Evolutionary conservation across 2,329 filamentous ascomycete species (phyloP).

Genomic region (Ascosphaera aggregata): DNA sequence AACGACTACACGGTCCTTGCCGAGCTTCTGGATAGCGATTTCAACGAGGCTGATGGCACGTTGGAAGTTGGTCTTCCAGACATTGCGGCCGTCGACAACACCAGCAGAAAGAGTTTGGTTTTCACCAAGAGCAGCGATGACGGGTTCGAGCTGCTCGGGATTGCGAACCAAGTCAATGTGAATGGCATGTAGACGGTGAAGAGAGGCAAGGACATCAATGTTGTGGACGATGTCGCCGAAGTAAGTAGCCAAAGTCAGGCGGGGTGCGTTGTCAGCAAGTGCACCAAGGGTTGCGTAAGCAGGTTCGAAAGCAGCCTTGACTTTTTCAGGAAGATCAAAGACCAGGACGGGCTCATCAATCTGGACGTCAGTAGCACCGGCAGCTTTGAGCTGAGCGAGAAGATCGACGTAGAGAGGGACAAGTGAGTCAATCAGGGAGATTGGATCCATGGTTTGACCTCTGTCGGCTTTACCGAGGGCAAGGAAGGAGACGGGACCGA

Average conservation of each 20-base stretch:
- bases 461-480: slow-evolving; percentile 96
- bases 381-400: slow-evolving; percentile 77
- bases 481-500: slow-evolving; percentile 95
- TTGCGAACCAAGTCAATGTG: slow-evolving; percentile 95
- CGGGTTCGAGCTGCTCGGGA: slow-evolving; percentile 85
- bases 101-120: slow-evolving; percentile 82
- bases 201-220: slow-evolving; percentile 62
- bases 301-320: slow-evolving; percentile 95
- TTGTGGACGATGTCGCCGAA: slow-evolving; percentile 99
- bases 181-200: slow-evolving; percentile 52
- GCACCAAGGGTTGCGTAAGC: slow-evolving; percentile 64
- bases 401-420: slow-evolving; percentile 89
- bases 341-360: slow-evolving; percentile 97
- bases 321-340: slow-evolving; percentile 71
- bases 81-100: slow-evolving; percentile 97
- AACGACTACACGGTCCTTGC: slow-evolving; percentile 92
- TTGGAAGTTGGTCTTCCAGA: slow-evolving; percentile 99
- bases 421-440: slow-evolving; percentile 80
- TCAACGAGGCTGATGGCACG: slow-evolving; percentile 78
- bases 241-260: slow-evolving; percentile 85
- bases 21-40: slow-evolving; percentile 78
- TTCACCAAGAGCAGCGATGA: slow-evolving; percentile 59
- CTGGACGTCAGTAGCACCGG: slow-evolving; percentile 89
- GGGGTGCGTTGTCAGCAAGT: slow-evolving; percentile 59
- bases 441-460: slow-evolving; percentile 77